Percentiles rank a stretch among this genome's conserved stretches.
Evolutionary conservation across 1,284 basidiomycete species (phyloP).

Genomic region (Pseudomicrostroma phylloplanum): DNA sequence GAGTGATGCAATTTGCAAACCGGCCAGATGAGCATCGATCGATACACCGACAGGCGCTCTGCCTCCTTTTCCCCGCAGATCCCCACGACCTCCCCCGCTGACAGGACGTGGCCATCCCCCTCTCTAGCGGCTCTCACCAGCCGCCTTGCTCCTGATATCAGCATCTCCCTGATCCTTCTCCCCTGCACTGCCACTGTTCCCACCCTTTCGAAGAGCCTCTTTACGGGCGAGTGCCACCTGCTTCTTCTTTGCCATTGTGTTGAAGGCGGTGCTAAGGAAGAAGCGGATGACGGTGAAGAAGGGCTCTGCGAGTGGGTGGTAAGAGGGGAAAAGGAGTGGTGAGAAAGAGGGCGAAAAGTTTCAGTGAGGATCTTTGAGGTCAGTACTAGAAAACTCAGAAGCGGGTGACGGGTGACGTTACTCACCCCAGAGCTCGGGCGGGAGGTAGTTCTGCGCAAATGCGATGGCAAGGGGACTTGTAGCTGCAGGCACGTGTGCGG

Average conservation of each 20-base stretch:
- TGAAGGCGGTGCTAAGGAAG: slow-evolving; percentile 35
- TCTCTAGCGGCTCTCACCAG: not conserved
- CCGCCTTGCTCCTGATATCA: not conserved
- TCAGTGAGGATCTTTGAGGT: too few species aligned
- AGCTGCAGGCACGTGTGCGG: slow-evolving; percentile 36
- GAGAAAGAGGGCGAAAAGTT: not conserved
- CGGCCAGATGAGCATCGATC: too few species aligned
- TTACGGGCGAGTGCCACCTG: slow-evolving; percentile 36
- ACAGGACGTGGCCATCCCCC: too few species aligned
- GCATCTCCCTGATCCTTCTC: not conserved
- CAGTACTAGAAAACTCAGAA: not conserved
- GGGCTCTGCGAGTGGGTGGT: slow-evolving; percentile 18
- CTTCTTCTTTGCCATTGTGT: slow-evolving; percentile 44
- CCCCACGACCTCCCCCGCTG: not conserved
- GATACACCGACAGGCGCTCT: too few species aligned
- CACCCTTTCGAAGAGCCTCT: slow-evolving; percentile 4
- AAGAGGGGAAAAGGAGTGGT: too few species aligned
- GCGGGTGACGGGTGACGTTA: not conserved
- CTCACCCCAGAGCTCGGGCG: slow-evolving; percentile 58
- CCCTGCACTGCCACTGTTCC: not conserved
- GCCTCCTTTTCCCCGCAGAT: too few species aligned
- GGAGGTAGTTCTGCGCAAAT: slow-evolving; percentile 68
- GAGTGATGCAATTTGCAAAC: too few species aligned
- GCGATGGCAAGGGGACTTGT: slow-evolving; percentile 66
- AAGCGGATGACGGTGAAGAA: slow-evolving; percentile 40